Base-by-base conservation (phyloP, 2,329 filamentous ascomycete genomes). In the Aspergillus caelatus region DNA sequence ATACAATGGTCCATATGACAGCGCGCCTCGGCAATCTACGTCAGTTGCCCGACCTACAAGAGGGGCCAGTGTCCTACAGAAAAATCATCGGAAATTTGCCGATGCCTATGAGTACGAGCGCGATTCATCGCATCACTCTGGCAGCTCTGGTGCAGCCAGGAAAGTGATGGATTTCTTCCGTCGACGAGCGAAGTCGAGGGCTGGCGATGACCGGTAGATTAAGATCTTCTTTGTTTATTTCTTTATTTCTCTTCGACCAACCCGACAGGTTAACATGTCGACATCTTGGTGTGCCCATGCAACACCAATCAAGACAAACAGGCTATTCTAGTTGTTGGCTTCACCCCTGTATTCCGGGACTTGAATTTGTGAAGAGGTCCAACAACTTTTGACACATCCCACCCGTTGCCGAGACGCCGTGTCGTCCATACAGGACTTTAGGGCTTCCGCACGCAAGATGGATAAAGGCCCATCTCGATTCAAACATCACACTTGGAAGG, bases 141-240 rank as follows among this genome's bases (percentile, higher is more conserved):
- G 94, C 52, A 96, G 91, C 77, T 94, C 89, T 67, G 92, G 92
- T 62, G 91, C 93, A 3, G 93, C 94, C 16, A 90, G 94, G 76
- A 89, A 93, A 75, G 95, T 99, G 45, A 98, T 99, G 94, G 94
- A 99, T 80, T 97, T 98, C 79, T 99, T 99, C 83, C 86, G 95
- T 71, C 86, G 94, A 77, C 87, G 94, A 75, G 92, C 91, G 61
- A 93, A 90, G 80, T 92, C 89, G 70, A 84, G 91, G 73, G 86
- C 84, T 61, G 80, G 77, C 34, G 78, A 80, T 41, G 78, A 80
- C 53, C 77, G 74, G 62, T 79, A 73, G 74, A 53, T 39, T 23
- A 56, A 56, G 50, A 34, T 60, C n/a, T 26, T 60, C 41, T 60
- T 60, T 57, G 56, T 52, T 64, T 21, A 45, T 65, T 65, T 60